Conservation (phyloP, 176 grass and related monocot species). For the Zoysia japonica region DNA sequence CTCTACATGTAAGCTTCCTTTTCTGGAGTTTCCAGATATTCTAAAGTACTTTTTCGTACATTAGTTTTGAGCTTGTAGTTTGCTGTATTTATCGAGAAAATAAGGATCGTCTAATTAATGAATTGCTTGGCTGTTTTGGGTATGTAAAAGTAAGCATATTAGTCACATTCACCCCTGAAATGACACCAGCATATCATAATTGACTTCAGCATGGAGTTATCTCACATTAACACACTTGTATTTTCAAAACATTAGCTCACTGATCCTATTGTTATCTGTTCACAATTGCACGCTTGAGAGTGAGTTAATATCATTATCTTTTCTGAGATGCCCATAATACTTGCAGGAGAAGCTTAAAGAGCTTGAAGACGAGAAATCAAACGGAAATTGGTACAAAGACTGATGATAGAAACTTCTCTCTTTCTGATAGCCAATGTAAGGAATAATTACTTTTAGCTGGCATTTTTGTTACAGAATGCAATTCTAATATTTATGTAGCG, state of each 20-base stretch:
- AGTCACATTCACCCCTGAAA: background rate
- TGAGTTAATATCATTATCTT: constrained; percentile 9
- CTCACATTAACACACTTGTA: background rate
- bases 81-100: background rate
- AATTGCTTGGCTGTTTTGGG: background rate
- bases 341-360: constrained; percentile 64
- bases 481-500: constrained; percentile 23
- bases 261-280: background rate
- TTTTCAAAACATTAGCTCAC: background rate
- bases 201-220: background rate
- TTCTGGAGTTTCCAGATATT: background rate
- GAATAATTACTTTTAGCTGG: constrained; percentile 20
- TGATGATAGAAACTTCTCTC: constrained; percentile 28
- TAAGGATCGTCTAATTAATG: background rate
- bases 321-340: constrained; percentile 13
- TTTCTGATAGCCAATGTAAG: constrained; percentile 66
- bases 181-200: background rate
- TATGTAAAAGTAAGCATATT: background rate
- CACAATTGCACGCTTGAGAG: background rate
- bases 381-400: constrained; percentile 46
- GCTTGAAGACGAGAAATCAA: constrained; percentile 55
- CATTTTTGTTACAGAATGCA: background rate
- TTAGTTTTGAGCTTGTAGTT: constrained; percentile 12
- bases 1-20: constrained; percentile 52
- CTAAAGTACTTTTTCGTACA: background rate